Conservation (phyloP, 1,139 yeast species). For the Saccharomyces uvarum region DNA sequence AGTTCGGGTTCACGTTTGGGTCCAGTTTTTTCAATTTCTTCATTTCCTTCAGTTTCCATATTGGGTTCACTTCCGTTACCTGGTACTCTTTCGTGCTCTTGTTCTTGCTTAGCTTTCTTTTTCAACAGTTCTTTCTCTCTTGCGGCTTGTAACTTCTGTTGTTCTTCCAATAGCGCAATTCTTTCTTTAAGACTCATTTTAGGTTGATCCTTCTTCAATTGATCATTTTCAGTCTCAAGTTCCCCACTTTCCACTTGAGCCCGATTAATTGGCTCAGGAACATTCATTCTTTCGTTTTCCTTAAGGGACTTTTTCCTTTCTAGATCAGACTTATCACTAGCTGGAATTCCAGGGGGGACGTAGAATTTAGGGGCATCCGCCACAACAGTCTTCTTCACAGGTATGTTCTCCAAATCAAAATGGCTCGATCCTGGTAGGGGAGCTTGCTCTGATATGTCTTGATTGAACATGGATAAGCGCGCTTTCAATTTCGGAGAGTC, state of each 20-base stretch:
- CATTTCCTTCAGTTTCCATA: conserved; percentile 16
- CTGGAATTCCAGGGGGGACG: conserved; percentile 12
- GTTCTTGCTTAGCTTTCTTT: conserved; percentile 50
- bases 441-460: conserved; percentile 5
- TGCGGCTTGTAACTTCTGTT: conserved; percentile 75
- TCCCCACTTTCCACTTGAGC: conserved; percentile 15
- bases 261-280: conserved; percentile 20
- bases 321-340: conserved; percentile 2
- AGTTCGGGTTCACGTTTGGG: background rate
- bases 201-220: conserved; percentile 46
- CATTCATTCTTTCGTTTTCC: background rate
- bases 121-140: conserved; percentile 56
- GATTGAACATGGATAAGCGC: conserved; percentile 10
- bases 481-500: conserved; percentile 14
- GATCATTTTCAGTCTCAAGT: conserved; percentile 17
- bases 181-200: conserved; percentile 80
- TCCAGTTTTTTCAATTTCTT: background rate
- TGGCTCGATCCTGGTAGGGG: conserved; percentile 10
- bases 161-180: conserved; percentile 73
- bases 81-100: conserved; percentile 34
- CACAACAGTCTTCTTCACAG: conserved; percentile 13
- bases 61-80: conserved; percentile 17
- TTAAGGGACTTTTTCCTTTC: conserved; percentile 1
- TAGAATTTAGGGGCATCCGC: conserved; percentile 15
- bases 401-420: background rate